Evolutionary conservation across 225 moss, liverwort and hornwort species (phyloP).

Genomic region (Sphagnum tenellum): DNA sequence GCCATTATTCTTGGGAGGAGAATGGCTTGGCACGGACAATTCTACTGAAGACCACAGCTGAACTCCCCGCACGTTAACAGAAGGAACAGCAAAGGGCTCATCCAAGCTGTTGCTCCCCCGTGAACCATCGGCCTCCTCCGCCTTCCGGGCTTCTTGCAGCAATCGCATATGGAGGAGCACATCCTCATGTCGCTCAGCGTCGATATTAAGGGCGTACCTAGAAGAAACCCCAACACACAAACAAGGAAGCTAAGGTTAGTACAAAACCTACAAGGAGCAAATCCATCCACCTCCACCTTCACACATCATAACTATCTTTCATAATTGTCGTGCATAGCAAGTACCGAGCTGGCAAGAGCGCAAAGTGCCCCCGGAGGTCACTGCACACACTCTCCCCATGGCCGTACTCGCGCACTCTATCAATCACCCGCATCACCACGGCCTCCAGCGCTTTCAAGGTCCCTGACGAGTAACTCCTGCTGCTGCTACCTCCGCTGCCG

Average conservation of each 20-base stretch:
- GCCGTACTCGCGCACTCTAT: conserved; percentile 69
- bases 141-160: conserved; percentile 33
- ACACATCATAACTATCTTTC: no score
- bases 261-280: conserved; percentile 3
- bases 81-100: conserved; percentile 34
- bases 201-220: conserved; percentile 39
- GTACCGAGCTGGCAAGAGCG: conserved; percentile 73
- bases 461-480: conserved; percentile 22
- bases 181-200: conserved; percentile 44
- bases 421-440: conserved; percentile 76
- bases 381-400: conserved; percentile 72
- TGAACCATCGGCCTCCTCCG: conserved; percentile 4
- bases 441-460: conserved; percentile 44
- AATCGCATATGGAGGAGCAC: conserved; percentile 43
- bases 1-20: conserved; percentile 9
- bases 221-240: neutral
- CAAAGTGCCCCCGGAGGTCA: conserved; percentile 76
- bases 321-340: no score
- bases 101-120: conserved; percentile 32
- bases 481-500: neutral
- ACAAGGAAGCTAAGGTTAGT: neutral
- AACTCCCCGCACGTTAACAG: conserved; percentile 84
- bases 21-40: conserved; percentile 13
- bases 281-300: no score
- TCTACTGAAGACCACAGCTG: conserved; percentile 46